Evolutionary conservation across 179 eudicot genomes (phyloP).

Genomic region (Beta corolliflora): DNA sequence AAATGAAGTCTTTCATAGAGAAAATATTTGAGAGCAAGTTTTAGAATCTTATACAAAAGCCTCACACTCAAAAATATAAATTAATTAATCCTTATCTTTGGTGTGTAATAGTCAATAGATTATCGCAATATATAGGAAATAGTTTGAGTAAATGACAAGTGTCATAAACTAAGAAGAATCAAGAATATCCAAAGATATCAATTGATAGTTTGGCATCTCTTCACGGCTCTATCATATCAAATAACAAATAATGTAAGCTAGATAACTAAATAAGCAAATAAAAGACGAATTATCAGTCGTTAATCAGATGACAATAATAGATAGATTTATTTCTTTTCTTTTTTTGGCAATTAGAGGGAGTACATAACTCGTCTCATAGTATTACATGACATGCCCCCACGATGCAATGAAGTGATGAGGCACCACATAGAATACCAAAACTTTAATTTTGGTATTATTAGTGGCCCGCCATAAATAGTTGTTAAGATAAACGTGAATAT

Average conservation of each 20-base stretch:
- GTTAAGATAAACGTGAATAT: neutral
- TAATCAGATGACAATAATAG: neutral
- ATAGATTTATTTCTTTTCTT: no score
- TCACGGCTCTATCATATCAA: neutral
- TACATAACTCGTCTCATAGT: conserved; percentile 4
- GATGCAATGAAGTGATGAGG: conserved; percentile 24
- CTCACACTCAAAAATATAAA: no score
- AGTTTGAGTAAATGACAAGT: neutral
- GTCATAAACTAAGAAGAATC: neutral
- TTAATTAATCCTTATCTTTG: no score
- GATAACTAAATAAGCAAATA: neutral
- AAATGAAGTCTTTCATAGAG: no score
- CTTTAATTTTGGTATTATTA: neutral
- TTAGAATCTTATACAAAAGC: no score
- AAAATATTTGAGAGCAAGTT: no score
- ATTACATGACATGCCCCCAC: conserved; percentile 23
- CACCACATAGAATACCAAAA: conserved; percentile 14
- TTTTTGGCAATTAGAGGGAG: neutral
- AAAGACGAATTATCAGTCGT: no score
- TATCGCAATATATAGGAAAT: no score
- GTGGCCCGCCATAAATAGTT: neutral
- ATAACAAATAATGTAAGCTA: neutral
- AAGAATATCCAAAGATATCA: neutral
- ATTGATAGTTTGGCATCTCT: neutral
- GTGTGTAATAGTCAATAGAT: no score